Conservation (phyloP, 2,329 filamentous ascomycete genomes). For the Berkeleyomyces rouxiae region DNA sequence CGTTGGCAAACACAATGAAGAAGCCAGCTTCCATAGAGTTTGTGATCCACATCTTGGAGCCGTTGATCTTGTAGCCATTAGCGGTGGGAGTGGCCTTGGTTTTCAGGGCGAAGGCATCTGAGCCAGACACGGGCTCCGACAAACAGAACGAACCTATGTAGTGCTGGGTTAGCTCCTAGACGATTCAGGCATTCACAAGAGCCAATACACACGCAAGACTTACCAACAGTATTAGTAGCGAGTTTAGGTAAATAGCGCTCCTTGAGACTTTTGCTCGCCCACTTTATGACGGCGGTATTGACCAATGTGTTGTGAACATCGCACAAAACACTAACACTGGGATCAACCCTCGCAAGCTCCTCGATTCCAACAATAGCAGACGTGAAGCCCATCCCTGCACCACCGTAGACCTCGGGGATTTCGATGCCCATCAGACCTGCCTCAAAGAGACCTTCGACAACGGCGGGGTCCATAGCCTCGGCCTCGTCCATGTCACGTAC, state of each 20-base stretch:
- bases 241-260: slow-evolving; percentile 79
- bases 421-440: slow-evolving; percentile 95
- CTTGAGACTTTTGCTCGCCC: slow-evolving; percentile 59
- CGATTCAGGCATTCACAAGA: not conserved
- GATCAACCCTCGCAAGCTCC: slow-evolving; percentile 85
- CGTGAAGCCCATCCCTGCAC: slow-evolving; percentile 98
- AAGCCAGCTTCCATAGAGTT: slow-evolving; percentile 87
- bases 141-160: slow-evolving; percentile 60
- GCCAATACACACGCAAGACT: not conserved
- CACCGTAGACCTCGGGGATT: slow-evolving; percentile 92
- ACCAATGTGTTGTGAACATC: slow-evolving; percentile 98
- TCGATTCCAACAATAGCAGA: slow-evolving; percentile 91
- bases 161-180: not conserved
- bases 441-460: slow-evolving; percentile 91
- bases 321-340: slow-evolving; percentile 83
- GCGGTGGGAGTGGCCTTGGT: slow-evolving; percentile 77
- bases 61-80: slow-evolving; percentile 71
- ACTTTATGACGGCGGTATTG: slow-evolving; percentile 83
- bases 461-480: slow-evolving; percentile 73
- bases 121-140: slow-evolving; percentile 82
- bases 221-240: slow-evolving; percentile 67
- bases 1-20: slow-evolving; percentile 96
- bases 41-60: slow-evolving; percentile 99
- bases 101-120: slow-evolving; percentile 86
- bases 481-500: slow-evolving; percentile 96